Conservation (phyloP, 2,329 filamentous ascomycete genomes). For the Grosmannia serpens region DNA sequence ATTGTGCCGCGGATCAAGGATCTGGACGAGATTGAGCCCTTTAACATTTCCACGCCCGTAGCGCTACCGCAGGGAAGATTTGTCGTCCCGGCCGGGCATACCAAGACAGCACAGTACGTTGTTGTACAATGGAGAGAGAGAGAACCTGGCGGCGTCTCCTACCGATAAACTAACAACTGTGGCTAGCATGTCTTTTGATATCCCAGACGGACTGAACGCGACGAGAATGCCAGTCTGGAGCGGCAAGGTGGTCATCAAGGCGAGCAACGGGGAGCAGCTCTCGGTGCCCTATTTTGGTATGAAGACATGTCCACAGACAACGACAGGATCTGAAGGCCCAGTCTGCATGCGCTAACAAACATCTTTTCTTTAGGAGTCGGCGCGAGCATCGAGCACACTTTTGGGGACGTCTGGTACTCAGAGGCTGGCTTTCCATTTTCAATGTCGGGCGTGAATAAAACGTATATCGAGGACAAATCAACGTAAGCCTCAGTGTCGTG, state of each 20-base stretch:
- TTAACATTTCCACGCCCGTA: too few relatives aligned
- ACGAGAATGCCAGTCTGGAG: conserved; percentile 17
- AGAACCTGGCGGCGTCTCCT: too few relatives aligned
- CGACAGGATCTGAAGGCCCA: not conserved
- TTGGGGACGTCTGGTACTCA: not conserved
- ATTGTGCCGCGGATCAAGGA: not conserved
- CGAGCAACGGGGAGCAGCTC: conserved; percentile 18
- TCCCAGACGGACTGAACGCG: not conserved
- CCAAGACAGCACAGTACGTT: conserved; percentile 12
- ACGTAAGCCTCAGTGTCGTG: not conserved
- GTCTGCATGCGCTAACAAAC: not conserved
- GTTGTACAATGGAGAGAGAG: not conserved
- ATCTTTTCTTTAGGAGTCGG: not conserved
- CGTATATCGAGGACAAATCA: not conserved
- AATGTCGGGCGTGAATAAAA: not conserved
- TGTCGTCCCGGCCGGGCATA: conserved; percentile 15
- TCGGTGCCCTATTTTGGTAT: not conserved
- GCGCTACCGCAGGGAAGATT: conserved; percentile 9
- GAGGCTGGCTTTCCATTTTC: not conserved
- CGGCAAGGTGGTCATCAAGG: conserved; percentile 22
- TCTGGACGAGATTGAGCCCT: not conserved
- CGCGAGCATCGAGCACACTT: not conserved
- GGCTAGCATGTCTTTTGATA: not conserved
- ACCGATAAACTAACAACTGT: not conserved
- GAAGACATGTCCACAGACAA: too few relatives aligned